These are phyloP conservation scores for Trichophyton verrucosum DNA, from an alignment of 2,329 filamentous ascomycete species.

Conservation along the genomic window DNA sequence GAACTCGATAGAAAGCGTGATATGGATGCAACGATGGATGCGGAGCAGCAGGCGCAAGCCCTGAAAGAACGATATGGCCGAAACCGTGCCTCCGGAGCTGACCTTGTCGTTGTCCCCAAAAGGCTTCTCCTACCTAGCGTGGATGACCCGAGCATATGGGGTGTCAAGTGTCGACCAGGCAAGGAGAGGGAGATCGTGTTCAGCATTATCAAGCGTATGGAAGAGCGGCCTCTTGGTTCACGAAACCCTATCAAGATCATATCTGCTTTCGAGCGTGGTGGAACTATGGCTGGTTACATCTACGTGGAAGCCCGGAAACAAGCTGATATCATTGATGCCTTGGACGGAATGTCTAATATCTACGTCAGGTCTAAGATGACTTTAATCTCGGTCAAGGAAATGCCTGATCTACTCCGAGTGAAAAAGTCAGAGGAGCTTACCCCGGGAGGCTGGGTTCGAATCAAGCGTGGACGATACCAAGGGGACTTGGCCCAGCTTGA, in stretches of 20 bases:
- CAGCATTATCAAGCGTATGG: conserved; percentile 74
- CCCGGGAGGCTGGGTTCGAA: conserved; percentile 82
- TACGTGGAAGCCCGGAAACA: conserved; percentile 87
- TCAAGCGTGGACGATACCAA: conserved; percentile 68
- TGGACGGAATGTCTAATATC: conserved; percentile 76
- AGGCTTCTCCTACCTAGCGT: conserved; percentile 80
- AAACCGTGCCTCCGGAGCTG: conserved; percentile 53
- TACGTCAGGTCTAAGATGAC: conserved; percentile 80
- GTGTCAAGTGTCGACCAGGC: conserved; percentile 80
- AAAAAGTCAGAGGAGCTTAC: conserved; percentile 75
- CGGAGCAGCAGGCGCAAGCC: conserved; percentile 81
- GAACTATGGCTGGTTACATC: conserved; percentile 83
- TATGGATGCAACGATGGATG: conserved; percentile 74
- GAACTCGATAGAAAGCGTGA: conserved; percentile 90
- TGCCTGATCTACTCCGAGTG: conserved; percentile 88
- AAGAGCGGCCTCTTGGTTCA: conserved; percentile 59
- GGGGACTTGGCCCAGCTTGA: conserved; percentile 86
- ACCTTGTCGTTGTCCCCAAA: conserved; percentile 69
- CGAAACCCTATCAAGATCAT: conserved; percentile 75
- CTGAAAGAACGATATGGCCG: conserved; percentile 81
- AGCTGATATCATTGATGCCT: conserved; percentile 68
- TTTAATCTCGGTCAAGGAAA: conserved; percentile 89
- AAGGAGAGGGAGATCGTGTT: conserved; percentile 90
- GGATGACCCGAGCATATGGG: conserved; percentile 93
- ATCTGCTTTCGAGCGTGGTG: conserved; percentile 80